phyloP scores from a whole-genome alignment of 2,329 filamentous ascomycete genomes.

The Fusarium sp. region DNA sequence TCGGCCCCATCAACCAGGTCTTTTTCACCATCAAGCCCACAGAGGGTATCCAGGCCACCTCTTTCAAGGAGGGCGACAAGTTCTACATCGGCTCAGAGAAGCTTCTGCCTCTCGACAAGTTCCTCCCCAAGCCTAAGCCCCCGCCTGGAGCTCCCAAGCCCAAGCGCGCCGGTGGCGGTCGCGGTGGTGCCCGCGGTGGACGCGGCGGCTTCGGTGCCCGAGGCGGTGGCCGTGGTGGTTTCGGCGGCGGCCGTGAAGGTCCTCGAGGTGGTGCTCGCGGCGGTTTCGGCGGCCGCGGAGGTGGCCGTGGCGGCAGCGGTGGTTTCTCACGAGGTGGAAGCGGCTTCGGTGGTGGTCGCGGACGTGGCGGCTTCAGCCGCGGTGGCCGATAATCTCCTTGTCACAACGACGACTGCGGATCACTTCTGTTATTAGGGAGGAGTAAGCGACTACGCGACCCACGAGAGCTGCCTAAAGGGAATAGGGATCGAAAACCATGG shows the following conservation, averaged over 20 bases:
- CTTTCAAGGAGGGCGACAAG: conserved; percentile 96
- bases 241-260: conserved; percentile 47
- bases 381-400: conserved; percentile 35
- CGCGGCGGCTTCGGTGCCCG: conserved; percentile 48
- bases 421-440: conserved; percentile 9
- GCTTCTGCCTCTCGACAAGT: conserved; percentile 92
- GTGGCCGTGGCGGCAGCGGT: conserved; percentile 38
- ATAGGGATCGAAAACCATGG: background rate
- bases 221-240: conserved; percentile 48
- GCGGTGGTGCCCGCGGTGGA: conserved; percentile 51
- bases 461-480: conserved; percentile 21
- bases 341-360: conserved; percentile 42
- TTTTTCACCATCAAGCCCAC: conserved; percentile 98
- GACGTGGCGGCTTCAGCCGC: conserved; percentile 45
- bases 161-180: conserved; percentile 67
- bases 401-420: conserved; percentile 1
- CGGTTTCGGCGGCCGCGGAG: conserved; percentile 35
- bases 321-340: conserved; percentile 40
- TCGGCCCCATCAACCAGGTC: conserved; percentile 96
- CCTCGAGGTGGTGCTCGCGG: conserved; percentile 45
- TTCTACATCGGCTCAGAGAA: conserved; percentile 97
- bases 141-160: conserved; percentile 69
- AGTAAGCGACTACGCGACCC: conserved; percentile 24
- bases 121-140: conserved; percentile 92
- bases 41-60: conserved; percentile 93